A percentile compares a stretch with the other conserved stretches of the same genome.
Conservation (phyloP, 768 basidiomycete genomes). For the Porpolomopsis calyptriformis region DNA sequence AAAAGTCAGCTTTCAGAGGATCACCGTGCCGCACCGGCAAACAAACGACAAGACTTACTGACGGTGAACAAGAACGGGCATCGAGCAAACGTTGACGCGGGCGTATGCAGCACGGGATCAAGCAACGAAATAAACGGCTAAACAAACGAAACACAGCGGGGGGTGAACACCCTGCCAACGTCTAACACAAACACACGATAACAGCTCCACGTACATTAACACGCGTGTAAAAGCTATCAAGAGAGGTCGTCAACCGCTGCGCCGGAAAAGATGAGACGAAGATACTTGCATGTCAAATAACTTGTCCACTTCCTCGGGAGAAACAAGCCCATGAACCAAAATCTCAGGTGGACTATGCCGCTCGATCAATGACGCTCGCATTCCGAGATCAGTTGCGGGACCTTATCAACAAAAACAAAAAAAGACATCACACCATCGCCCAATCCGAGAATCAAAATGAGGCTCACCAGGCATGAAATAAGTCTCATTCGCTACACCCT, state of each 20-base stretch:
- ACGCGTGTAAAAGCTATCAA: constrained; percentile 53
- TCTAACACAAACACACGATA: not conserved
- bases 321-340: constrained; percentile 68
- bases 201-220: constrained; percentile 45
- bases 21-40: constrained; percentile 1
- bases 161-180: too few species aligned
- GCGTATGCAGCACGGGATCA: constrained; percentile 73
- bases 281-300: constrained; percentile 69
- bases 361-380: constrained; percentile 64
- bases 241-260: constrained; percentile 1
- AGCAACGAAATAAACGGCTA: constrained; percentile 65
- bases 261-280: constrained; percentile 3
- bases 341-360: constrained; percentile 76
- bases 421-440: not conserved
- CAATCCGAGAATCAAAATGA: constrained; percentile 6
- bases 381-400: constrained; percentile 60
- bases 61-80: constrained; percentile 90
- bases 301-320: constrained; percentile 67
- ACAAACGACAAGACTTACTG: constrained; percentile 33
- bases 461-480: constrained; percentile 73
- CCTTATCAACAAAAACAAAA: constrained; percentile 27
- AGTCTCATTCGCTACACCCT: constrained; percentile 74
- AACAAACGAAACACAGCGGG: not conserved
- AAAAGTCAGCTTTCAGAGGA: not conserved
- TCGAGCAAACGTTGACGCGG: constrained; percentile 66